Conservation (phyloP, 1,284 basidiomycete genomes). For the Trametes sp. region DNA sequence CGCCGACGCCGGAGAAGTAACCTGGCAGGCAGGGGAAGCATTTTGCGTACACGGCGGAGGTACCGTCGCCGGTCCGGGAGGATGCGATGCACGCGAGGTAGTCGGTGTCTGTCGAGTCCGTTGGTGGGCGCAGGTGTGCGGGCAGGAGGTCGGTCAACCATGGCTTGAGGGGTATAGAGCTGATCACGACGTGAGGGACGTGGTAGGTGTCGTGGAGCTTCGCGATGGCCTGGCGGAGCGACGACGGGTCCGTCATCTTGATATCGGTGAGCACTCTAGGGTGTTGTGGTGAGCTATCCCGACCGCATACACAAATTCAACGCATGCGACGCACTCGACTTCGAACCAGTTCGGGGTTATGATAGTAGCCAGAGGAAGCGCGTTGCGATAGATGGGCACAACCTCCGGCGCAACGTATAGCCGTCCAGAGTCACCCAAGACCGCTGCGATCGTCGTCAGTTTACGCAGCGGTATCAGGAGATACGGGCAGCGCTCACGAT, state of each 20-base stretch:
- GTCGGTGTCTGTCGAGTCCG: conserved; percentile 44
- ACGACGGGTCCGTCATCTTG: conserved; percentile 67
- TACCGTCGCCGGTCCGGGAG: conserved; percentile 41
- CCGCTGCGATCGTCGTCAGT: conserved; percentile 54
- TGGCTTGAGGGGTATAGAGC: conserved; percentile 77
- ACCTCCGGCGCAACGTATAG: conserved; percentile 92
- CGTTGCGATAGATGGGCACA: conserved; percentile 85
- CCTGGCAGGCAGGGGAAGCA: conserved; percentile 85
- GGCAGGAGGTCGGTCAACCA: conserved; percentile 65
- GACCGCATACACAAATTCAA: not conserved
- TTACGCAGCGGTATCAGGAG: not conserved
- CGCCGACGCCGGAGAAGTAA: conserved; percentile 97
- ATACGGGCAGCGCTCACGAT: conserved; percentile 68
- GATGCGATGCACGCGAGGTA: conserved; percentile 84
- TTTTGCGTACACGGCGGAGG: conserved; percentile 67
- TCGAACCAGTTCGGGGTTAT: conserved; percentile 99
- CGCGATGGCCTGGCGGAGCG: conserved; percentile 74
- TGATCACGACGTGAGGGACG: conserved; percentile 91
- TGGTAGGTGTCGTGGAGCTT: conserved; percentile 78
- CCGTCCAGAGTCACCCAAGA: conserved; percentile 89
- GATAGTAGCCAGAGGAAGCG: conserved; percentile 85
- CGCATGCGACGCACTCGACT: conserved; percentile 75
- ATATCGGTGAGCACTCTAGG: conserved; percentile 77
- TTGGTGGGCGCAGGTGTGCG: conserved; percentile 47
- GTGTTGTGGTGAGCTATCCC: not conserved